Percentiles rank a stretch among this genome's conserved stretches.
Conservation (phyloP, 2,329 filamentous ascomycete species). For the Xylaria sp. region DNA sequence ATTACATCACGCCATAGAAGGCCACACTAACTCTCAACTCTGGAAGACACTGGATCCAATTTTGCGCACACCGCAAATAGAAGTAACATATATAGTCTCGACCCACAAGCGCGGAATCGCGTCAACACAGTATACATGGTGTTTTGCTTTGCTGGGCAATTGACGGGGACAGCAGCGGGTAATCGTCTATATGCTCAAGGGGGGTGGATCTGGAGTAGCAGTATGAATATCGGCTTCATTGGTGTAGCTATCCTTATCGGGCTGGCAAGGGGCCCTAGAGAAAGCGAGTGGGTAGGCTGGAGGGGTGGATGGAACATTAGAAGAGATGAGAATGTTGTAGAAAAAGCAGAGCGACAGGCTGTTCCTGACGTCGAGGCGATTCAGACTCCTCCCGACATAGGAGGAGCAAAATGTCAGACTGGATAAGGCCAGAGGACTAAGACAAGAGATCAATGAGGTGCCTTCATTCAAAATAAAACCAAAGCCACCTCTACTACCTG, state of each 20-base stretch:
- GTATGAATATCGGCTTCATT: slow-evolving; percentile 54
- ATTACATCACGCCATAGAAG: no score
- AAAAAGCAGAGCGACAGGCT: slow-evolving; percentile 22
- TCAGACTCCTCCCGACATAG: neutral
- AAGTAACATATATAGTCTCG: slow-evolving; percentile 74
- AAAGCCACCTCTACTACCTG: neutral
- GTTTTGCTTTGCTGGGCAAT: slow-evolving; percentile 75
- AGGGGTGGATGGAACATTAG: slow-evolving; percentile 54
- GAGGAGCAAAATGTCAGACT: neutral
- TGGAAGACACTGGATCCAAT: slow-evolving; percentile 77
- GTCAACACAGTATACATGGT: slow-evolving; percentile 89
- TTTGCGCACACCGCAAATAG: slow-evolving; percentile 79
- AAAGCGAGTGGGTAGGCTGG: slow-evolving; percentile 57
- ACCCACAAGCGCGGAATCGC: slow-evolving; percentile 76
- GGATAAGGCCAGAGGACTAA: no score
- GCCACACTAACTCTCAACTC: slow-evolving; percentile 47
- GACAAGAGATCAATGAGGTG: neutral
- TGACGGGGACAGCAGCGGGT: slow-evolving; percentile 73
- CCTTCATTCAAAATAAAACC: neutral
- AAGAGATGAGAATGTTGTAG: slow-evolving; percentile 30
- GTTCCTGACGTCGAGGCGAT: slow-evolving; percentile 12
- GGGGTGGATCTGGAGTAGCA: slow-evolving; percentile 61
- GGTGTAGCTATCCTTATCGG: slow-evolving; percentile 51
- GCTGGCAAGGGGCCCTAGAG: slow-evolving; percentile 53
- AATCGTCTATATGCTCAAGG: slow-evolving; percentile 63